These are phyloP conservation scores for Puccinia novopanici DNA, from an alignment of 1,284 basidiomycete genomes.

Conservation along the genomic window DNA sequence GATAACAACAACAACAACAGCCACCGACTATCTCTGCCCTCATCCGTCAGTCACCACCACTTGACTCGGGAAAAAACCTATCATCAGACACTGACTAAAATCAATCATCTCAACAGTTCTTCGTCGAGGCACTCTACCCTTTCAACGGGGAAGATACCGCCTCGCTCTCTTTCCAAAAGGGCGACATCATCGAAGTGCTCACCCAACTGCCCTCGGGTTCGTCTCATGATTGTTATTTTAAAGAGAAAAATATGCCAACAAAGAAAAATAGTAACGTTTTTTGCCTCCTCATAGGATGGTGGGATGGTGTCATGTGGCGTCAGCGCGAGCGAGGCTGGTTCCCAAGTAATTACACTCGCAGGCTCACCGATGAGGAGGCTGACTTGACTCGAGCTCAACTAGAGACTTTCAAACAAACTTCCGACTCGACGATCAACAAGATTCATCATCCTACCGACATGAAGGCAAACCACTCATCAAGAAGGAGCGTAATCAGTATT, in stretches of 20 bases:
- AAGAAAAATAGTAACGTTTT: too few relatives aligned
- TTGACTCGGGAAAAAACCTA: not conserved
- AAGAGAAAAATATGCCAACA: not conserved
- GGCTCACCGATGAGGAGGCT: constrained; percentile 74
- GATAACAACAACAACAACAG: too few relatives aligned
- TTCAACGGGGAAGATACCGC: constrained; percentile 75
- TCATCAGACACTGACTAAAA: not conserved
- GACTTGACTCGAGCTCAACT: constrained; percentile 58
- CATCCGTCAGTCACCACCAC: constrained; percentile 10
- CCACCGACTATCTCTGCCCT: not conserved
- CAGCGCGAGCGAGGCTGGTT: constrained; percentile 88
- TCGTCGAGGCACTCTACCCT: constrained; percentile 89
- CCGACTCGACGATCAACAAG: constrained; percentile 4
- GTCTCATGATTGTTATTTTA: not conserved
- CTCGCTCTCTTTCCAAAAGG: constrained; percentile 80
- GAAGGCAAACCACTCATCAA: constrained; percentile 15
- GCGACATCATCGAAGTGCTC: constrained; percentile 90
- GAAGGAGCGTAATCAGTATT: constrained; percentile 45
- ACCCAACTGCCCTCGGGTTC: constrained; percentile 73
- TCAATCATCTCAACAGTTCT: constrained; percentile 62
- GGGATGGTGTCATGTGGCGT: constrained; percentile 84
- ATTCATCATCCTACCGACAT: constrained; percentile 11
- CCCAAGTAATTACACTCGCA: constrained; percentile 87
- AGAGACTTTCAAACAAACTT: constrained; percentile 18
- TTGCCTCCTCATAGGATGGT: constrained; percentile 71